A percentile compares a stretch with the other conserved stretches of the same genome.
These are phyloP conservation scores for Astragalus membranaceus DNA, from an alignment of 306 rosid species.

Conservation along the genomic window DNA sequence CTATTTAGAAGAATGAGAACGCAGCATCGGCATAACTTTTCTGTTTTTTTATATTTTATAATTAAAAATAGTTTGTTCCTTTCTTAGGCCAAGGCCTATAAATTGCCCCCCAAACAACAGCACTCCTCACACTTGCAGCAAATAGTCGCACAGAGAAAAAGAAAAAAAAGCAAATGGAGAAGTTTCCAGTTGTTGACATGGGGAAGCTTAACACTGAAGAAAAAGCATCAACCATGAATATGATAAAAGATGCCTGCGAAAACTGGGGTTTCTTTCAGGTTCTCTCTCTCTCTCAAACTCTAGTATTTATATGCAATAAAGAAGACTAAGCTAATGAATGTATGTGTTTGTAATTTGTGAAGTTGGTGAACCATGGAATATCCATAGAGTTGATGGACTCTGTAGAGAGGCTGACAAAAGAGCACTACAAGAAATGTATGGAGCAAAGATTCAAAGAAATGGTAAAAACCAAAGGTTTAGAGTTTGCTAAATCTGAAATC, in stretches of 20 bases:
- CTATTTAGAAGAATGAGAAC: too few species aligned
- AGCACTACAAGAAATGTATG: slow-evolving; percentile 66
- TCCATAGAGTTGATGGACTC: slow-evolving; percentile 59
- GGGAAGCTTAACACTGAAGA: slow-evolving; percentile 50
- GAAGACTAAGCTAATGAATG: too few species aligned
- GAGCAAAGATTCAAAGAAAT: slow-evolving; percentile 69
- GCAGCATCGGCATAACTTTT: background rate
- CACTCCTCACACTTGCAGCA: slow-evolving; percentile 10
- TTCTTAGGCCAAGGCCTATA: slow-evolving; percentile 38
- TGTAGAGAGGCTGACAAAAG: slow-evolving; percentile 70
- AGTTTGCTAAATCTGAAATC: slow-evolving; percentile 46
- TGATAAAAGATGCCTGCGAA: slow-evolving; percentile 62
- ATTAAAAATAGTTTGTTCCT: background rate
- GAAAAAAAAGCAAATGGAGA: slow-evolving; percentile 14
- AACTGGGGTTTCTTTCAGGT: slow-evolving; percentile 94
- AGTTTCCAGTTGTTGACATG: slow-evolving; percentile 76
- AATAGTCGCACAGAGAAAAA: background rate
- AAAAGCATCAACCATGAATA: slow-evolving; percentile 44
- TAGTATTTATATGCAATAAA: too few species aligned
- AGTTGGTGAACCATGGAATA: slow-evolving; percentile 84
- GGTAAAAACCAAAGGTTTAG: slow-evolving; percentile 56
- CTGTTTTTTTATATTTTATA: background rate
- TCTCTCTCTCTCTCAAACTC: too few species aligned
- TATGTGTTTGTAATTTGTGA: background rate
- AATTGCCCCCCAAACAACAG: slow-evolving; percentile 19